Evolutionary conservation across 2,329 filamentous ascomycete species (phyloP), one percentile per base, ranked within the genome.

Genomic region (Sporothrix mexicana): DNA sequence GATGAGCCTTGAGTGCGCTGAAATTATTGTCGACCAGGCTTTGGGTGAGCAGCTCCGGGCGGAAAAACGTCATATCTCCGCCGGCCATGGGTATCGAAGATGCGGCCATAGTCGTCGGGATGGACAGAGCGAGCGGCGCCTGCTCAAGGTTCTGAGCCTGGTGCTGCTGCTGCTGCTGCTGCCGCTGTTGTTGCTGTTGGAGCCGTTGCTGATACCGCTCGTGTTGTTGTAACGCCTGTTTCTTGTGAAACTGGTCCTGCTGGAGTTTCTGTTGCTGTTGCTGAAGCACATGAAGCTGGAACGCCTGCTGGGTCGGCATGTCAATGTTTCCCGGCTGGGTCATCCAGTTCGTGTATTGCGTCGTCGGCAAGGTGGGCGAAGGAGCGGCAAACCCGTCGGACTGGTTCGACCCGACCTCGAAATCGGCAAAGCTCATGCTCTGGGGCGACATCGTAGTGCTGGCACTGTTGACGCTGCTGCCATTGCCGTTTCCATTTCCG

Each of bases 1-100:
- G 83, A 72, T 88, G 85, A 13, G 87, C 86, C 81, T 88, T 88
- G 76, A 88, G 85, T 36, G 83, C 85, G 51, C 85, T 84, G 68
- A 87, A 87, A 36, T 86, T 85, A 2, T 83, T 83, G 74, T 87
- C 86, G 41, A 88, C 79, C 2, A 88, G 78, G 2, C 84, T 84
- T 73, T 87, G 86, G 70, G 81, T 84, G 45, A 88, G 79, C 80
- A 87, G 80, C 62, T 83, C 80, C 75, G 85, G 81, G 68, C 82
- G 81, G 57, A 84, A 81, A 76, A 84, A 82, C 1, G 71, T n/a
- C 6, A 69, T 13, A 13, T 72, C 71, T 12, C 72, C 67, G 9
- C n/a, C 55, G 12, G 71, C 51, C 69, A 74, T 59, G 23, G 74
- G 62, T 66, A 75, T 70, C n/a, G 74, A 47, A 2, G 64, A n/a